These are phyloP conservation scores for Trichoderma virens DNA, from an alignment of 495 filamentous ascomycete genomes.

Conservation along the genomic window DNA sequence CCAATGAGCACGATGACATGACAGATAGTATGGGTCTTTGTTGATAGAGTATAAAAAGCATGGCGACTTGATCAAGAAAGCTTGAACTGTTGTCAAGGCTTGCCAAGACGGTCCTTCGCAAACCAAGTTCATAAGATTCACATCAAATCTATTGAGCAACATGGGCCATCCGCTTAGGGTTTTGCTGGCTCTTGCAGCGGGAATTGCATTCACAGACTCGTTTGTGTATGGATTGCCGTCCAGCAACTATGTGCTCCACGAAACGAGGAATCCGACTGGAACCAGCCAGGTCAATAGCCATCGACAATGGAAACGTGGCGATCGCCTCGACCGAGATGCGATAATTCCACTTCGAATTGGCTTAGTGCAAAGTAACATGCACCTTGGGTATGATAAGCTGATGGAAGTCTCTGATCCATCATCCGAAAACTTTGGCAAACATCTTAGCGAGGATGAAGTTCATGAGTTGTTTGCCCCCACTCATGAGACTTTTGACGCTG, in stretches of 20 bases:
- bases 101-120: not conserved
- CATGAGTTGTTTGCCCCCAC: constrained; percentile 45
- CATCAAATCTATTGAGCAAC: not conserved
- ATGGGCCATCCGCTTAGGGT: not conserved
- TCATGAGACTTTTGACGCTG: constrained; percentile 31
- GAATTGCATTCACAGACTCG: not conserved
- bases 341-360: constrained; percentile 7
- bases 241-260: not conserved
- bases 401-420: constrained; percentile 52
- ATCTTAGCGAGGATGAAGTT: constrained; percentile 42
- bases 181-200: not conserved
- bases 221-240: not conserved
- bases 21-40: not conserved
- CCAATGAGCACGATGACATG: not conserved
- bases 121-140: not conserved
- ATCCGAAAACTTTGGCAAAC: constrained; percentile 47
- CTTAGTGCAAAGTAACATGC: constrained; percentile 4
- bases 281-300: not conserved
- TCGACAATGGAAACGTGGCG: not conserved
- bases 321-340: not conserved
- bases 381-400: constrained; percentile 22
- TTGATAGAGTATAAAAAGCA: not conserved
- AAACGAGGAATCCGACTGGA: not conserved
- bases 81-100: not conserved
- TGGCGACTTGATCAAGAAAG: not conserved